phyloP scores from a whole-genome alignment of 495 filamentous ascomycete species.

The Aspergillus leporis region DNA sequence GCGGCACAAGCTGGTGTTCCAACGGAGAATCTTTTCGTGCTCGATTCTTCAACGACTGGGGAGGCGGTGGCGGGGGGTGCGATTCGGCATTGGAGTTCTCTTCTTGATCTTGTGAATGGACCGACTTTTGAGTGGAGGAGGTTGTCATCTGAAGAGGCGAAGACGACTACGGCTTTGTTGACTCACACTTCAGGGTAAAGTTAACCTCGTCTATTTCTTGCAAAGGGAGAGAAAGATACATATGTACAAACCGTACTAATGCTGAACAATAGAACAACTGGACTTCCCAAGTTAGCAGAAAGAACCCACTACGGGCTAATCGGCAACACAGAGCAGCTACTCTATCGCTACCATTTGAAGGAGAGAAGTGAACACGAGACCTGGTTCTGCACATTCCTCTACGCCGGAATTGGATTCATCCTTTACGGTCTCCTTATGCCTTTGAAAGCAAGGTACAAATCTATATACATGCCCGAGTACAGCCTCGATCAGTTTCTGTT shows the following conservation, averaged over 20 bases:
- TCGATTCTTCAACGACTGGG: neutral
- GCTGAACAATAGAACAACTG: neutral
- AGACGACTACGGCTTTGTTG: neutral
- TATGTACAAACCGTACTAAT: too few relatives aligned
- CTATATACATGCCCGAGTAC: neutral
- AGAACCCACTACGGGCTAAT: neutral
- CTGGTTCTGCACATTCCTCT: neutral
- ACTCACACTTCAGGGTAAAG: neutral
- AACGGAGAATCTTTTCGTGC: neutral
- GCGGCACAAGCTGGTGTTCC: neutral
- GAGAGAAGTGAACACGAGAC: neutral
- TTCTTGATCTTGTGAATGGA: neutral
- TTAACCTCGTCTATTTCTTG: neutral
- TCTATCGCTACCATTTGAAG: constrained; percentile 1
- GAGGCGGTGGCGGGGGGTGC: neutral
- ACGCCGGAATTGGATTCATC: neutral
- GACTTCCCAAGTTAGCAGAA: neutral
- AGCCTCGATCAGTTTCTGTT: neutral
- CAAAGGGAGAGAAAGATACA: neutral
- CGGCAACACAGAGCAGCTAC: neutral
- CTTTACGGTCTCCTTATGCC: neutral
- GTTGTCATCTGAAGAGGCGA: neutral
- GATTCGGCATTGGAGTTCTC: neutral
- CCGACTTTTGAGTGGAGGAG: neutral
- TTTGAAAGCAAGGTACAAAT: neutral